phyloP scores from a whole-genome alignment of 1,284 basidiomycete genomes.

The Ceratobasidium sp. region DNA sequence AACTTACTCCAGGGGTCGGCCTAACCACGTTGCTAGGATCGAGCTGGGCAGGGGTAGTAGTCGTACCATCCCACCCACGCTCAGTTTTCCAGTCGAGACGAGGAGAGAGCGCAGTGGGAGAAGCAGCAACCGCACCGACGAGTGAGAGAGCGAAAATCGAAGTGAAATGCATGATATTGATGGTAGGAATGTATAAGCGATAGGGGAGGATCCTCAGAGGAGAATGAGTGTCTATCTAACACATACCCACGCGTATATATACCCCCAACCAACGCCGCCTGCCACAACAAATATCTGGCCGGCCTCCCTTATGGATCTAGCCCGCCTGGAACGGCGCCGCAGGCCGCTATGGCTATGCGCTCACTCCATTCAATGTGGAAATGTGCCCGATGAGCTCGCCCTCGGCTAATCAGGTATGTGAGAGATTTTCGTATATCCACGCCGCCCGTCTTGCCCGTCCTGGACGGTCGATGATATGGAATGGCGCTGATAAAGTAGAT shows the following conservation, averaged over 20 bases:
- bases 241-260: not conserved
- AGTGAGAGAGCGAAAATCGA: slow-evolving; percentile 19
- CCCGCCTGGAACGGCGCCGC: not conserved
- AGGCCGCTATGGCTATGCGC: slow-evolving; percentile 3
- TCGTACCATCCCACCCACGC: slow-evolving; percentile 33
- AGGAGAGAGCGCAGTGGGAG: slow-evolving; percentile 3
- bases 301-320: not conserved
- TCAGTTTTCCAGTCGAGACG: slow-evolving; percentile 25
- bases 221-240: not conserved
- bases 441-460: not conserved
- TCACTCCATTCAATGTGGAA: not conserved
- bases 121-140: not conserved
- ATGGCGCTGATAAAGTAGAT: slow-evolving; percentile 6
- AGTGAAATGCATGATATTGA: slow-evolving; percentile 1
- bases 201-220: not conserved
- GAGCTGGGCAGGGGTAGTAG: slow-evolving; percentile 31
- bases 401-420: not conserved
- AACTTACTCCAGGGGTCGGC: slow-evolving; percentile 10
- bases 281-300: not conserved
- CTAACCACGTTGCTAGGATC: slow-evolving; percentile 35
- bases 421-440: slow-evolving; percentile 3
- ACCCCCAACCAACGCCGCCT: not conserved
- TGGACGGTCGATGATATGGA: not conserved
- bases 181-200: not conserved
- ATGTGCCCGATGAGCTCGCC: no score